Conservation (phyloP, 345 rosid species). For the Salix brachista region DNA sequence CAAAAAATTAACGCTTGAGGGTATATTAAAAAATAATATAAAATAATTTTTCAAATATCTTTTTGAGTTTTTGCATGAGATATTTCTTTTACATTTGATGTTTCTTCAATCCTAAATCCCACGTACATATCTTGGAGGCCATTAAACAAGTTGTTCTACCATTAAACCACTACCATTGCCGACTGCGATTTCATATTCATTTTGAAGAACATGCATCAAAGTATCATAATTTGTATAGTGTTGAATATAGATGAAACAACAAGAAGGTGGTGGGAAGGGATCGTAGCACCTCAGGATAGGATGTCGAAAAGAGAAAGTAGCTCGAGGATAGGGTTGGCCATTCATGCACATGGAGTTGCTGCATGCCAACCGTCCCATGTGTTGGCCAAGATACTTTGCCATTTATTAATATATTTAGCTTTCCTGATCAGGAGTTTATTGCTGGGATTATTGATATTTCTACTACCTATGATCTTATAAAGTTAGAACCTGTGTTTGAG, state of each 20-base stretch:
- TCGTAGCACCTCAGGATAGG: neutral
- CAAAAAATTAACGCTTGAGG: too few relatives aligned
- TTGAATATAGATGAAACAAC: neutral
- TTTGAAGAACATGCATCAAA: neutral
- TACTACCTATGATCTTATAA: neutral
- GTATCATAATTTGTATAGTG: neutral
- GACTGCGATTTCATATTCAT: neutral
- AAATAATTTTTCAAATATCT: too few relatives aligned
- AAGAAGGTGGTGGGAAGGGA: neutral
- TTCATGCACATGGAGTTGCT: slow-evolving; percentile 18
- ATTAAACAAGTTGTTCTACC: neutral
- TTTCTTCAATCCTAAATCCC: too few relatives aligned
- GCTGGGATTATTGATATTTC: neutral
- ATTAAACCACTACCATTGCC: neutral
- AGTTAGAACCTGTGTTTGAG: neutral
- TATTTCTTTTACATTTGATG: too few relatives aligned
- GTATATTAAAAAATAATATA: too few relatives aligned
- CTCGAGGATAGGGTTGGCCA: slow-evolving; percentile 8
- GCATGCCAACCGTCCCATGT: slow-evolving; percentile 11
- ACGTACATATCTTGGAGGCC: neutral
- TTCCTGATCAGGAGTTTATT: slow-evolving; percentile 8
- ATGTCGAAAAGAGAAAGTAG: slow-evolving; percentile 11
- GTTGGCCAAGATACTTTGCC: neutral
- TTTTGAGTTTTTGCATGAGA: too few relatives aligned
- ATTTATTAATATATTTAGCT: slow-evolving; percentile 6